A percentile compares a stretch with the other conserved stretches of the same genome.
Evolutionary conservation across 2,329 filamentous ascomycete genomes (phyloP).

Genomic region (Thielaviopsis punctulata): DNA sequence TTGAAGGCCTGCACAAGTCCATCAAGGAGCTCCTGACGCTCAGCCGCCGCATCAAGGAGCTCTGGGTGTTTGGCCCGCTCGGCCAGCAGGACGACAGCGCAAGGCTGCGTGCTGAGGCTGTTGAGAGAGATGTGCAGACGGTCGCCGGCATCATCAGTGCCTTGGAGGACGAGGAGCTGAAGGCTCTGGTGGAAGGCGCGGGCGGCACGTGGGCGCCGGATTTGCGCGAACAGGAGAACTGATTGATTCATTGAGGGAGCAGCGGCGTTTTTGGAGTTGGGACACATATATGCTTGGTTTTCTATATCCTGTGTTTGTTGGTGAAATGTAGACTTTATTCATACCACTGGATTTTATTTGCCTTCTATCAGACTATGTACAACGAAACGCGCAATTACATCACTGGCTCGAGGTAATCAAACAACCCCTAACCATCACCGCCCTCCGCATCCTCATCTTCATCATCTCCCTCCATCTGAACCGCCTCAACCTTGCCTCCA

Average conservation of each 20-base stretch:
- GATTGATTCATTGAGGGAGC: background rate
- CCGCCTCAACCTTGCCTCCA: constrained; percentile 19
- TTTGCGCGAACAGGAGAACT: constrained; percentile 8
- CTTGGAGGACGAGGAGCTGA: constrained; percentile 21
- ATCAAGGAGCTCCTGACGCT: constrained; percentile 28
- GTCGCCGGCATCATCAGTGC: constrained; percentile 14
- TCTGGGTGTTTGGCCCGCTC: constrained; percentile 28
- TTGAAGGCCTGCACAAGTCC: constrained; percentile 26
- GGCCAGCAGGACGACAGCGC: constrained; percentile 22
- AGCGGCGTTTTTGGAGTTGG: background rate
- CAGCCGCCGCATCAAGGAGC: constrained; percentile 27
- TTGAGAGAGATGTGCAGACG: constrained; percentile 11
- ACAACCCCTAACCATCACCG: constrained; percentile 22
- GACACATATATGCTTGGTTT: background rate
- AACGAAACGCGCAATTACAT: background rate
- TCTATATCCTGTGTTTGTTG: background rate
- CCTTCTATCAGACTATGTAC: background rate
- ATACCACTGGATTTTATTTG: background rate
- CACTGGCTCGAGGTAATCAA: background rate
- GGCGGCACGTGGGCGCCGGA: constrained; percentile 23
- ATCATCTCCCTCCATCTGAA: constrained; percentile 34
- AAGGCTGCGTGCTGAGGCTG: constrained; percentile 21
- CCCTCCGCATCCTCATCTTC: constrained; percentile 32
- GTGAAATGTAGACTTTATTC: background rate
- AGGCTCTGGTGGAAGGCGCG: constrained; percentile 18